These are phyloP conservation scores for Aureobasidium sp. DNA, from an alignment of 2,329 filamentous ascomycete species.

Conservation along the genomic window DNA sequence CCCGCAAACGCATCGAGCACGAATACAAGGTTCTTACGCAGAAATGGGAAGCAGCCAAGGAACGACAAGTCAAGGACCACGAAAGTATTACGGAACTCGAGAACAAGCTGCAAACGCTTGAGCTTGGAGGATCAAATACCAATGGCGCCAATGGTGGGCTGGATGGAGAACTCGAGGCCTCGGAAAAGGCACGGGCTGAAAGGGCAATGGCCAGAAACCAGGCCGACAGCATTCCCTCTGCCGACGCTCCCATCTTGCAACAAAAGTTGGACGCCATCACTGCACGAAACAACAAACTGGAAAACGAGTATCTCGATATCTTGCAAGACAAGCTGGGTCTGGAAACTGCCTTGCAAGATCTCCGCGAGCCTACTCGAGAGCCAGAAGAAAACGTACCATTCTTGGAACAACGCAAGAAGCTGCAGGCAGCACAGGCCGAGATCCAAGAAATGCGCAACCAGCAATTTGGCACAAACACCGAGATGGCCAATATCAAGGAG, in stretches of 20 bases:
- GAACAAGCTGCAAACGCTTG: constrained; percentile 37
- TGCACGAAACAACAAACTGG: constrained; percentile 31
- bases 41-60: constrained; percentile 41
- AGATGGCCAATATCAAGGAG: constrained; percentile 20
- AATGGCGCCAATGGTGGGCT: constrained; percentile 26
- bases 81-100: constrained; percentile 43
- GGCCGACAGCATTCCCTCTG: not conserved
- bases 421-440: constrained; percentile 17
- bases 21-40: constrained; percentile 41
- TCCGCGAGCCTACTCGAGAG: constrained; percentile 31
- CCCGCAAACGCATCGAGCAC: constrained; percentile 41
- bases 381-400: constrained; percentile 20
- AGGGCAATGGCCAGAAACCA: constrained; percentile 18
- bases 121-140: constrained; percentile 25
- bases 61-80: constrained; percentile 42
- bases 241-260: constrained; percentile 30
- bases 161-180: constrained; percentile 35
- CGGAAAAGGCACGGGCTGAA: constrained; percentile 22
- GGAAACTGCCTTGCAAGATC: constrained; percentile 31
- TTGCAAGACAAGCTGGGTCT: constrained; percentile 31
- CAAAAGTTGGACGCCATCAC: constrained; percentile 35
- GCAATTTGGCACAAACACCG: constrained; percentile 18
- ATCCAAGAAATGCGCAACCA: constrained; percentile 29
- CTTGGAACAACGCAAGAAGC: constrained; percentile 20
- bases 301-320: constrained; percentile 36